phyloP scores from a whole-genome alignment of 345 rosid genomes.

The Bruguiera sexangula region DNA sequence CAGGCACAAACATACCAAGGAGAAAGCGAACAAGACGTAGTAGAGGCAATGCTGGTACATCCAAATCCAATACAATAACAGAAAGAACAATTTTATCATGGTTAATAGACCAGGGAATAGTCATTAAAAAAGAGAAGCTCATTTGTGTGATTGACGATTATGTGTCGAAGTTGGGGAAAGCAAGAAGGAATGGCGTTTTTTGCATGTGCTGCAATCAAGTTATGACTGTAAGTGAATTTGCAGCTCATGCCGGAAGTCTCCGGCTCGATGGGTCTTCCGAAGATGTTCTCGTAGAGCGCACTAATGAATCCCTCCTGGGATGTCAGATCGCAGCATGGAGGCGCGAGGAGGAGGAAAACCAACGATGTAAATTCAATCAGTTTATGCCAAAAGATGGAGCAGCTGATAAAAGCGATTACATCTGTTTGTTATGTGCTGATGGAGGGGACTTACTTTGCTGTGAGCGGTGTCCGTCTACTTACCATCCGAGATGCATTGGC shows the following conservation, averaged over 20 bases:
- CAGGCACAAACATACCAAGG: too few relatives aligned
- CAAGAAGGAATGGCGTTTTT: slow-evolving; percentile 9
- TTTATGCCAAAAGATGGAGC: neutral
- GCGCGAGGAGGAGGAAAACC: neutral
- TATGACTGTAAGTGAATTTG: slow-evolving; percentile 22
- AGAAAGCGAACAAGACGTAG: too few relatives aligned
- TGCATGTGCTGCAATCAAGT: slow-evolving; percentile 19
- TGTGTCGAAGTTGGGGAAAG: neutral
- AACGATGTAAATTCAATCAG: neutral
- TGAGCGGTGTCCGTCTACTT: slow-evolving; percentile 1
- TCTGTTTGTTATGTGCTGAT: slow-evolving; percentile 2
- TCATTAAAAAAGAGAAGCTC: neutral
- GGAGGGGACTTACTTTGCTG: slow-evolving; percentile 1
- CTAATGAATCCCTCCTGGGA: neutral
- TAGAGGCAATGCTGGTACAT: too few relatives aligned
- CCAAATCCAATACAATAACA: too few relatives aligned
- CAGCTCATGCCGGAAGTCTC: slow-evolving; percentile 12
- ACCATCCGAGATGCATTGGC: neutral
- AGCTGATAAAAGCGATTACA: neutral
- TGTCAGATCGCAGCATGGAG: slow-evolving; percentile 5
- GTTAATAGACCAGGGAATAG: slow-evolving; percentile 10
- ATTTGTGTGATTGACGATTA: neutral
- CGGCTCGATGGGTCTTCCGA: slow-evolving; percentile 1
- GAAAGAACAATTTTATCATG: slow-evolving; percentile 21
- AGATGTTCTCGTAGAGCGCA: neutral